phyloP scores from a whole-genome alignment of 352 stramenopile genomes.

The Elongisporangium senticosum region DNA sequence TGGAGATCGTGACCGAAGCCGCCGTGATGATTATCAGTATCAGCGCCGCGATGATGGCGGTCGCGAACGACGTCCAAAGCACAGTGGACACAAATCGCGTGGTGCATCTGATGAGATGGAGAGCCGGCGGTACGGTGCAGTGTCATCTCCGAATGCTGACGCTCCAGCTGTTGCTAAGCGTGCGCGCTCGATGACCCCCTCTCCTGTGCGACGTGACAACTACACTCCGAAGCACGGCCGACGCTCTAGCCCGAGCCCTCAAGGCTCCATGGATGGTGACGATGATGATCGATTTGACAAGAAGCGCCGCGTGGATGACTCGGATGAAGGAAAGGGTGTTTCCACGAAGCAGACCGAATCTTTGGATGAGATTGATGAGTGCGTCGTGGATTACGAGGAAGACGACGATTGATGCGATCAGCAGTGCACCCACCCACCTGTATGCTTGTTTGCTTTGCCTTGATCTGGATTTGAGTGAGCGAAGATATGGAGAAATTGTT shows the following conservation, averaged over 20 bases:
- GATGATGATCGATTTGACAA: slow-evolving; percentile 4
- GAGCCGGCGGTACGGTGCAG: not conserved
- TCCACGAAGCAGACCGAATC: slow-evolving; percentile 10
- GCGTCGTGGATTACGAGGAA: slow-evolving; percentile 80
- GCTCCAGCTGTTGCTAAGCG: slow-evolving; percentile 8
- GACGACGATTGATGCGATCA: slow-evolving; percentile 44
- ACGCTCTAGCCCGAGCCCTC: slow-evolving; percentile 6
- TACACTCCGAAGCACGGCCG: slow-evolving; percentile 1
- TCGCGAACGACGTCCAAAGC: slow-evolving; percentile 5
- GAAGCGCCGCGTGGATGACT: slow-evolving; percentile 9
- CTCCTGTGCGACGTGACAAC: slow-evolving; percentile 24
- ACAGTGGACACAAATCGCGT: not conserved
- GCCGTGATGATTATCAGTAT: slow-evolving; percentile 19
- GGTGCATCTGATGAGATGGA: not conserved
- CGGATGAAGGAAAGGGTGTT: not conserved
- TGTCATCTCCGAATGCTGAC: not conserved
- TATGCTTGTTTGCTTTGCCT: slow-evolving; percentile 12
- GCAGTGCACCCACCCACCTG: slow-evolving; percentile 2
- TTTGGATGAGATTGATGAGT: slow-evolving; percentile 71
- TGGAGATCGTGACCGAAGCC: slow-evolving; percentile 3
- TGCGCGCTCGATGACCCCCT: slow-evolving; percentile 30
- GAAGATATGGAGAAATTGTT: not conserved
- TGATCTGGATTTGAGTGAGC: not conserved
- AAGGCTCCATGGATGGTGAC: slow-evolving; percentile 1
- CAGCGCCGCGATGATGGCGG: slow-evolving; percentile 20